Percentiles rank a stretch among this genome's conserved stretches.
Conservation (phyloP, 805 yeast genomes). For the Wickerhamomyces alni region DNA sequence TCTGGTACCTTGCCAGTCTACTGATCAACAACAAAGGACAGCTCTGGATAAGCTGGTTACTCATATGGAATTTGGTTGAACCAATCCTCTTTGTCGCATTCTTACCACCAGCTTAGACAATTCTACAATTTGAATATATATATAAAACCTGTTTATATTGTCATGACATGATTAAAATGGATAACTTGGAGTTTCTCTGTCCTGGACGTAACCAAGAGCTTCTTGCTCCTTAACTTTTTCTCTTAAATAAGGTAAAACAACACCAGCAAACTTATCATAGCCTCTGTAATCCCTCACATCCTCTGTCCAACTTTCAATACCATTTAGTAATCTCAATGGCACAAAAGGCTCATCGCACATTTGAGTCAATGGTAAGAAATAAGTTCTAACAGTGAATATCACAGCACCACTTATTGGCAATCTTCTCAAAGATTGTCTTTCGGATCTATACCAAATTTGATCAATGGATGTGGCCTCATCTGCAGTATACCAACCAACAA, state of each 20-base stretch:
- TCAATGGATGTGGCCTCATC: conserved; percentile 38
- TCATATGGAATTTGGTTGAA: conserved; percentile 64
- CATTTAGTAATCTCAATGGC: conserved; percentile 54
- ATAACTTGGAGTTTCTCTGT: conserved; percentile 13
- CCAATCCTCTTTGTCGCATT: conserved; percentile 73
- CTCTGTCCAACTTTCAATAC: conserved; percentile 52
- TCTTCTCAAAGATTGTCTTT: conserved; percentile 57
- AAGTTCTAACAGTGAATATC: conserved; percentile 58
- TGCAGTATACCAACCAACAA: conserved; percentile 64
- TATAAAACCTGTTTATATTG: not conserved
- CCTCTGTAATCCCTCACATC: conserved; percentile 62
- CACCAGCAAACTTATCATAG: conserved; percentile 44
- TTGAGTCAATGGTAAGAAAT: conserved; percentile 49
- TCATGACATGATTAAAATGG: conserved; percentile 8
- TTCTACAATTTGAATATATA: too few species aligned
- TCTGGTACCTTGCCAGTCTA: conserved; percentile 59
- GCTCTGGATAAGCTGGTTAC: conserved; percentile 40
- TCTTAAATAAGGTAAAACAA: conserved; percentile 48
- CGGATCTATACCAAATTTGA: conserved; percentile 52
- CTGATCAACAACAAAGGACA: conserved; percentile 24
- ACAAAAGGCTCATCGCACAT: conserved; percentile 54
- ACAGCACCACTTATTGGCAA: conserved; percentile 54
- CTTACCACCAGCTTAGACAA: conserved; percentile 86
- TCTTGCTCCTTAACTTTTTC: conserved; percentile 33
- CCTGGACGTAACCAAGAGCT: conserved; percentile 15